phyloP scores from a whole-genome alignment of 768 basidiomycete genomes.

The Lentinula detonsa region DNA sequence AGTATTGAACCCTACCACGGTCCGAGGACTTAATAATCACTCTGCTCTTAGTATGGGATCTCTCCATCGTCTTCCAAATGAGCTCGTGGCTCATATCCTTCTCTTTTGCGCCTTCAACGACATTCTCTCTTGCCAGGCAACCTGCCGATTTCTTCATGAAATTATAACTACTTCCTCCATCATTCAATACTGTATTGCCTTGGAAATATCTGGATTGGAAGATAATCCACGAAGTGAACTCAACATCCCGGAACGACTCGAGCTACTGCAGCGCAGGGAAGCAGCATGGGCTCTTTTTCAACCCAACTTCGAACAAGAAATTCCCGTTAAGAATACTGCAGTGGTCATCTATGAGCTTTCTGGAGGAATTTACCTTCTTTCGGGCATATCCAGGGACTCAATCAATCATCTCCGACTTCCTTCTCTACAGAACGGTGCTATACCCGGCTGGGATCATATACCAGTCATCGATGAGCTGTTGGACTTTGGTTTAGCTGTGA shows the following conservation, averaged over 20 bases:
- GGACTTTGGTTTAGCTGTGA: slow-evolving; percentile 3
- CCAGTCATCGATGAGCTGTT: neutral
- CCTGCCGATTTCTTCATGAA: neutral
- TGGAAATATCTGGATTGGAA: slow-evolving; percentile 1
- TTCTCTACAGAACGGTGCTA: neutral
- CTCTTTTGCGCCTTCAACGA: neutral
- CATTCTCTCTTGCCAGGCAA: neutral
- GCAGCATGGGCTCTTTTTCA: neutral
- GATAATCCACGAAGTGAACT: slow-evolving; percentile 1
- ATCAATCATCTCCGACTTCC: neutral
- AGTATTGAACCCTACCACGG: neutral
- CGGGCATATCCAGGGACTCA: neutral
- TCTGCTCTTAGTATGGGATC: neutral
- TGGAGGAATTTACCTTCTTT: slow-evolving; percentile 5
- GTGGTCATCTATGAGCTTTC: slow-evolving; percentile 6
- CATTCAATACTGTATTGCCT: neutral
- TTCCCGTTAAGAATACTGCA: neutral
- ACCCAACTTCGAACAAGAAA: neutral
- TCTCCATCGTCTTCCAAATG: slow-evolving; percentile 1
- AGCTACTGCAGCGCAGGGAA: neutral
- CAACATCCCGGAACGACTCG: neutral
- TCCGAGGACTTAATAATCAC: neutral
- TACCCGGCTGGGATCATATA: slow-evolving; percentile 1
- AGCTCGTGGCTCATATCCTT: neutral
- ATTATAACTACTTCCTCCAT: neutral